Percentiles rank a stretch among this genome's conserved stretches.
phyloP scores from a whole-genome alignment of 2,329 filamentous ascomycete species.

The Corynespora cassiicola region DNA sequence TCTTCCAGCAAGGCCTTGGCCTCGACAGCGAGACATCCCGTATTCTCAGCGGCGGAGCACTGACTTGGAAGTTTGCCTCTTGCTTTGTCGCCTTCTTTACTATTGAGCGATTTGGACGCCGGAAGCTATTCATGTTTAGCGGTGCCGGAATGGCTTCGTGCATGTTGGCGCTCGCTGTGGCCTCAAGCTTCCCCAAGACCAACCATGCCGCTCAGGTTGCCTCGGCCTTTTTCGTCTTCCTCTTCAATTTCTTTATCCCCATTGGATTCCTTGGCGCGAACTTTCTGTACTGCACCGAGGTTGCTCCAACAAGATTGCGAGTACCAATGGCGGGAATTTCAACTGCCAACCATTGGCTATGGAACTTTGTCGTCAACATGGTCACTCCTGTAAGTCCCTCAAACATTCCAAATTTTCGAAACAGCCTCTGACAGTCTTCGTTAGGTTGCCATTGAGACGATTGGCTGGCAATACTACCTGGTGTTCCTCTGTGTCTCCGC shows the following conservation, averaged over 20 bases:
- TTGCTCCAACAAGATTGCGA: slow-evolving; percentile 60
- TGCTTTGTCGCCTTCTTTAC: slow-evolving; percentile 73
- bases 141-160: slow-evolving; percentile 61
- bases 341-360: slow-evolving; percentile 62
- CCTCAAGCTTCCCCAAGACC: slow-evolving; percentile 55
- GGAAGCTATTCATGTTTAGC: slow-evolving; percentile 61
- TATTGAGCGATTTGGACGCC: slow-evolving; percentile 71
- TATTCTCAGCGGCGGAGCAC: slow-evolving; percentile 66
- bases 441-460: slow-evolving; percentile 54
- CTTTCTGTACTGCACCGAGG: slow-evolving; percentile 66
- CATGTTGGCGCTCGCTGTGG: slow-evolving; percentile 62
- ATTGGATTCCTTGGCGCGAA: slow-evolving; percentile 66
- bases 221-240: slow-evolving; percentile 63
- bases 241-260: slow-evolving; percentile 67
- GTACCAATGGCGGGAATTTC: slow-evolving; percentile 64
- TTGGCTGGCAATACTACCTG: slow-evolving; percentile 61
- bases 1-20: slow-evolving; percentile 51
- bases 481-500: slow-evolving; percentile 56
- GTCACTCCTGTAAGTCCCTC: slow-evolving; percentile 48
- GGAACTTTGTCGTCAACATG: slow-evolving; percentile 42
- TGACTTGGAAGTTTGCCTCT: slow-evolving; percentile 64
- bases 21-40: slow-evolving; percentile 58
- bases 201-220: slow-evolving; percentile 58
- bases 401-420: slow-evolving; percentile 50
- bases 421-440: slow-evolving; percentile 3